Conservation (phyloP, 75 land plant species). For the Selaginella moellendorffii region DNA sequence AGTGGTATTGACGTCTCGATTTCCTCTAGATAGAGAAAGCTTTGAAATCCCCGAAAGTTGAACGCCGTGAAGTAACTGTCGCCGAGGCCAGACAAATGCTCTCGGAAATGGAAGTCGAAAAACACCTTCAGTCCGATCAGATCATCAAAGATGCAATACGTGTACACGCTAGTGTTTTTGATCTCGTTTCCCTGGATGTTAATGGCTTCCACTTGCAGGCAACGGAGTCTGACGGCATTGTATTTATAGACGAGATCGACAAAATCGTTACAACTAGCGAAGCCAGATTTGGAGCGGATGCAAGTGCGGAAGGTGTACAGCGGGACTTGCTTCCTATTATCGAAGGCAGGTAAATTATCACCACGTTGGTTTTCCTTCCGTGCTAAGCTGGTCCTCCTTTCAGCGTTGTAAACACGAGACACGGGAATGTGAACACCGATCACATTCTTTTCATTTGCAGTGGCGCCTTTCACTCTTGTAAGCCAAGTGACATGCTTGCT, state of each 20-base stretch:
- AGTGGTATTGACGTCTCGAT: too few species aligned
- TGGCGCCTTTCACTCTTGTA: constrained; percentile 9
- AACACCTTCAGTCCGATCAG: constrained; percentile 21
- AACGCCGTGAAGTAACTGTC: constrained; percentile 22
- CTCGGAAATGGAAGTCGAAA: constrained; percentile 27
- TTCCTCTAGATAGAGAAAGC: constrained; percentile 26
- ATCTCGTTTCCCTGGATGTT: neutral
- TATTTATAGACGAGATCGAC: constrained; percentile 35
- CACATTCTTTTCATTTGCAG: constrained; percentile 7
- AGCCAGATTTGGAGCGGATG: constrained; percentile 23
- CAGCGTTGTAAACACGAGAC: constrained; percentile 1
- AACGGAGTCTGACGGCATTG: constrained; percentile 32
- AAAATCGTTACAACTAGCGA: constrained; percentile 24
- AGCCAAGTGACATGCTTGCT: constrained; percentile 15
- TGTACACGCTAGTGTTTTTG: constrained; percentile 3
- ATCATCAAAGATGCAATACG: constrained; percentile 25
- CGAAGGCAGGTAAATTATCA: constrained; percentile 25
- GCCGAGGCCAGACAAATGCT: constrained; percentile 20
- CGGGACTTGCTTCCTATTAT: constrained; percentile 29
- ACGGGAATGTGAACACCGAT: constrained; percentile 8
- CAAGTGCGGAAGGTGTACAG: constrained; percentile 34
- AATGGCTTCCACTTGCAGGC: constrained; percentile 8
- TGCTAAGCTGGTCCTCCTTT: too few species aligned
- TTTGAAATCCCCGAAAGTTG: constrained; percentile 19
- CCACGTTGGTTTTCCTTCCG: neutral